Percentiles rank a stretch among this genome's conserved stretches.
Evolutionary conservation across 2,329 filamentous ascomycete genomes (phyloP).

Genomic region (Phialophora tarda): DNA sequence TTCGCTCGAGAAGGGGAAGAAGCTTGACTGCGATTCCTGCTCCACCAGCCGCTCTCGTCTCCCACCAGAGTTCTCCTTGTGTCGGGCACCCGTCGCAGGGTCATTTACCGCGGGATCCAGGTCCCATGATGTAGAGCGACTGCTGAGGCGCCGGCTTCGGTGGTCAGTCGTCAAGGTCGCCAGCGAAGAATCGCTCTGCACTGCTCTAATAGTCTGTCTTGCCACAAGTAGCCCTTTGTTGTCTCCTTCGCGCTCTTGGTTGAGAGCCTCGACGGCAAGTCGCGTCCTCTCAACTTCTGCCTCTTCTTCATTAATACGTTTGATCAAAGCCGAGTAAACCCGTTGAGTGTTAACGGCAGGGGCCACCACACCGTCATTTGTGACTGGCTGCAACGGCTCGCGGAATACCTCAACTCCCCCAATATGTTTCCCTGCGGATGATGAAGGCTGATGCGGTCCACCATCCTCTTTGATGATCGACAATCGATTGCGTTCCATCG

Average conservation of each 20-base stretch:
- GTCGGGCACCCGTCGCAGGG: conserved; percentile 7
- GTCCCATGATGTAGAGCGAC: conserved; percentile 16
- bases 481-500: conserved; percentile 46
- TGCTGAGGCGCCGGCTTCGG: conserved; percentile 16
- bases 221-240: background rate
- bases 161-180: conserved; percentile 11
- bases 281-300: conserved; percentile 38
- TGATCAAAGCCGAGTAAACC: conserved; percentile 53
- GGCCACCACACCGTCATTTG: conserved; percentile 31
- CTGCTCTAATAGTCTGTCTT: conserved; percentile 28
- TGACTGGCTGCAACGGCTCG: conserved; percentile 39
- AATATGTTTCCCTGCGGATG: conserved; percentile 40
- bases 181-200: conserved; percentile 30
- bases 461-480: conserved; percentile 53
- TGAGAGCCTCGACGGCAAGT: conserved; percentile 28
- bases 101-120: conserved; percentile 5
- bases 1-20: conserved; percentile 34
- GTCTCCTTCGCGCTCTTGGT: conserved; percentile 14
- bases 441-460: conserved; percentile 42
- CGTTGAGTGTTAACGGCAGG: conserved; percentile 47
- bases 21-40: conserved; percentile 34
- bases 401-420: conserved; percentile 42
- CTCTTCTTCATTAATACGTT: conserved; percentile 45
- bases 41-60: conserved; percentile 22
- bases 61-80: conserved; percentile 21